Conservation (phyloP, 768 basidiomycete genomes). For the Suillus clintonianus region DNA sequence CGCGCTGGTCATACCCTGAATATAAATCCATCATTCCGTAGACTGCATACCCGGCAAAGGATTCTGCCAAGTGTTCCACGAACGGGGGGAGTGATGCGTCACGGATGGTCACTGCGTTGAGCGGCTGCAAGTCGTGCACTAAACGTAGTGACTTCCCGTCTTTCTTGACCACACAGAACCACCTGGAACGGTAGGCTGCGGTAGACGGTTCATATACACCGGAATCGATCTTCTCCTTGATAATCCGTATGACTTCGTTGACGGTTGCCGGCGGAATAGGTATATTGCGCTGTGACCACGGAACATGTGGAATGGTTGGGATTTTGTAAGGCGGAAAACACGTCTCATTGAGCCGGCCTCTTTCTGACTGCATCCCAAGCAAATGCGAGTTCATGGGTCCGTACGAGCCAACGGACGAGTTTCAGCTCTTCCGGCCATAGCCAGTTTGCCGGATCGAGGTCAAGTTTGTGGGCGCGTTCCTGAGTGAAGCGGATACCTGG, state of each 20-base stretch:
- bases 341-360: too few relatives aligned
- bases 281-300: conserved; percentile 21
- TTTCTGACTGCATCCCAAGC: too few relatives aligned
- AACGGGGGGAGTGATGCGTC: conserved; percentile 20
- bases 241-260: conserved; percentile 23
- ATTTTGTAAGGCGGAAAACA: too few relatives aligned
- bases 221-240: conserved; percentile 33
- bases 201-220: conserved; percentile 43
- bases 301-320: too few relatives aligned
- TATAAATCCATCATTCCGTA: conserved; percentile 37
- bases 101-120: conserved; percentile 39
- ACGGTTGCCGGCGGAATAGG: conserved; percentile 29
- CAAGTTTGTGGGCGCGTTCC: too few relatives aligned
- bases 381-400: too few relatives aligned
- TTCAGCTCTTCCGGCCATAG: too few relatives aligned
- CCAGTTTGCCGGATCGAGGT: too few relatives aligned
- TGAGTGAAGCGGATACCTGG: too few relatives aligned
- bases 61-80: conserved; percentile 30
- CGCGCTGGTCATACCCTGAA: conserved; percentile 38
- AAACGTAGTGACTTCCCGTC: conserved; percentile 35
- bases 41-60: conserved; percentile 33
- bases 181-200: background rate
- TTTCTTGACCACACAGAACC: conserved; percentile 29
- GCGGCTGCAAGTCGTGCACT: conserved; percentile 39
- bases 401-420: too few relatives aligned